Evolutionary conservation across 805 yeast genomes (phyloP), one percentile per base, ranked within the genome.

Genomic region (Yamadazyma scolyti): DNA sequence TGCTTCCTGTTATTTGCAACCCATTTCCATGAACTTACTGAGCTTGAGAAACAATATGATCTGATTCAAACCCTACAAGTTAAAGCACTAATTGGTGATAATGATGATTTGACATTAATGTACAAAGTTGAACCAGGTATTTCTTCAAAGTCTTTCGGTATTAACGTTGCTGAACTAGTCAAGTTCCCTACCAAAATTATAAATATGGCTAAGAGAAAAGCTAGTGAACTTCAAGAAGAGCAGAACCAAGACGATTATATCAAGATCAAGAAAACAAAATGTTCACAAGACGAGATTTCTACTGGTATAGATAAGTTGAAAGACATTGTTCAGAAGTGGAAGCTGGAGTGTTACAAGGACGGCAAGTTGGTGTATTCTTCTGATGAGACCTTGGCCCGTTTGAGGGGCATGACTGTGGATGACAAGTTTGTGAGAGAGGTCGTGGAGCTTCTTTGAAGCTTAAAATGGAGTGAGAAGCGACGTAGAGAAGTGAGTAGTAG

Each of bases 81-180:
- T 27, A 93, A 86, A 8, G 97, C 97, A 0, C 95, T 87, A 46
- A 80, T 88, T 23, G 86, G 79, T 31, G 60, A 54, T 18, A 56
- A 58, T 13, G 68, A 65, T 32, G 95, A 87, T 43, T 86, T 93
- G 43, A 88, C 97, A 0, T 67, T 93, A 35, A 65, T 93, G 44
- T 93, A 93, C 61, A 84, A 82, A 49, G 97, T 93, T n/a, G 96
- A 87, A 44, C 84, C 86, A 1, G 98, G 98, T n/a, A 77, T 89
- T 30, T 81, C 95, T 2, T 96, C 87, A 56, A 93, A 89, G 56
- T 88, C 97, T 0, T 93, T 93, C 61, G 98, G 98, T 58, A 89
- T 93, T 28, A 95, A 93, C 54, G 98, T 93, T 27, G 97, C 97
- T 0, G 97, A 93, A 58, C 79, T 90, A 18, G 97, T 90, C 12